phyloP scores from a whole-genome alignment of 2,329 filamentous ascomycete genomes.

The Scytalidium sp. region DNA sequence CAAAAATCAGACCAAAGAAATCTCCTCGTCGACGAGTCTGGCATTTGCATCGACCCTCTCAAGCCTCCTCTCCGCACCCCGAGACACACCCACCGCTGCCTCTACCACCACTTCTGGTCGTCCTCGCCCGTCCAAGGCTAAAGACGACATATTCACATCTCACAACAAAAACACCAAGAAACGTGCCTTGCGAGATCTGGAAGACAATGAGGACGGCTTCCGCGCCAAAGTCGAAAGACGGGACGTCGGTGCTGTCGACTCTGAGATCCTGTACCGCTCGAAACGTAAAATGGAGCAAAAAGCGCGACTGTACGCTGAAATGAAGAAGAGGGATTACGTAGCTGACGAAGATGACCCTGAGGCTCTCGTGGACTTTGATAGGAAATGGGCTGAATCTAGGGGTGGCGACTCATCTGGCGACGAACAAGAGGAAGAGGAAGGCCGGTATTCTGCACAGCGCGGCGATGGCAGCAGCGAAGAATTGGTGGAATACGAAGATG shows the following conservation, averaged over 20 bases:
- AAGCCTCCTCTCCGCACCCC: conserved; percentile 69
- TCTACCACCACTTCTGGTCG: conserved; percentile 43
- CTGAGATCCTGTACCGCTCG: conserved; percentile 56
- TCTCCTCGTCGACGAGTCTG: conserved; percentile 69
- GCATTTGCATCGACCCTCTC: conserved; percentile 88
- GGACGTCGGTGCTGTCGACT: conserved; percentile 60
- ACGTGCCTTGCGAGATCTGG: conserved; percentile 57
- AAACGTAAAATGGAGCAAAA: conserved; percentile 88
- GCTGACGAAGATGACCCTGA: conserved; percentile 55
- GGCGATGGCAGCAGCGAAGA: conserved; percentile 44
- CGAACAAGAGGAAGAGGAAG: conserved; percentile 61
- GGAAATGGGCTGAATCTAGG: conserved; percentile 82
- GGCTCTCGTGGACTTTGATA: conserved; percentile 86
- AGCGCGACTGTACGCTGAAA: conserved; percentile 78
- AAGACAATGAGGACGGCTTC: conserved; percentile 43
- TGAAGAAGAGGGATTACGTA: conserved; percentile 85
- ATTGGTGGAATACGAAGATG: conserved; percentile 83
- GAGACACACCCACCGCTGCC: conserved; percentile 25
- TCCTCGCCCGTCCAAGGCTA: conserved; percentile 51
- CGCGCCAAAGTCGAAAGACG: conserved; percentile 56
- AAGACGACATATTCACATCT: conserved; percentile 66
- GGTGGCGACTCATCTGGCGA: conserved; percentile 28
- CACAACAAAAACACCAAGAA: conserved; percentile 62
- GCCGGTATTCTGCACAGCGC: conserved; percentile 29
- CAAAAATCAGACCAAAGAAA: conserved; percentile 65